A percentile compares a stretch with the other conserved stretches of the same genome.
Evolutionary conservation across 495 filamentous ascomycete species (phyloP).

Genomic region (Oidiodendron maius): DNA sequence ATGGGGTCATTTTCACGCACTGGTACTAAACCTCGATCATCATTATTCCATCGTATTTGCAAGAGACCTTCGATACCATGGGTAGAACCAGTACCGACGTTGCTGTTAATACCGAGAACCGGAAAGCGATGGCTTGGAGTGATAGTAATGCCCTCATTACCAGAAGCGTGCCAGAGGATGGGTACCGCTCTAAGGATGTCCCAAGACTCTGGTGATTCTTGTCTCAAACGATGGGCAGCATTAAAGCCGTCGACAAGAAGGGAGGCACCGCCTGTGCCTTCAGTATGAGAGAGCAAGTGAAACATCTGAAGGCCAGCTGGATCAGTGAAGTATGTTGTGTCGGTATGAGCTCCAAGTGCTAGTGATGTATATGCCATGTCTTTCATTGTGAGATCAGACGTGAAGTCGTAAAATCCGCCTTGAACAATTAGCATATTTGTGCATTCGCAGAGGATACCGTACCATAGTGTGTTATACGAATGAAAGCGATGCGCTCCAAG

Average conservation of each 20-base stretch:
- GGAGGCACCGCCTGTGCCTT: slow-evolving; percentile 60
- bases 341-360: slow-evolving; percentile 73
- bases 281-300: slow-evolving; percentile 75
- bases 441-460: neutral
- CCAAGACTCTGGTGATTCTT: slow-evolving; percentile 44
- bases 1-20: slow-evolving; percentile 30
- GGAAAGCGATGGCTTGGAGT: slow-evolving; percentile 59
- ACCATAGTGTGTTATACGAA: slow-evolving; percentile 85
- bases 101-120: slow-evolving; percentile 49
- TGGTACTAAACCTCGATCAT: slow-evolving; percentile 63
- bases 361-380: slow-evolving; percentile 92
- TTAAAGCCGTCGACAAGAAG: slow-evolving; percentile 79
- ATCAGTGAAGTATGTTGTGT: slow-evolving; percentile 90
- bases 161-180: slow-evolving; percentile 73
- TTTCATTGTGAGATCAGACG: slow-evolving; percentile 75
- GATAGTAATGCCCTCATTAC: slow-evolving; percentile 76
- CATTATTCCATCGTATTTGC: slow-evolving; percentile 87
- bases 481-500: slow-evolving; percentile 74
- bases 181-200: slow-evolving; percentile 39
- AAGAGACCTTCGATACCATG: slow-evolving; percentile 31
- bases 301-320: slow-evolving; percentile 86
- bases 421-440: neutral
- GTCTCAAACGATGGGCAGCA: slow-evolving; percentile 51
- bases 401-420: slow-evolving; percentile 93
- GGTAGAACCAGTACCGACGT: slow-evolving; percentile 30